Percentiles rank a stretch among this genome's conserved stretches.
These are phyloP conservation scores for Termitomyces sp. DNA, from an alignment of 768 basidiomycete genomes.

Conservation along the genomic window DNA sequence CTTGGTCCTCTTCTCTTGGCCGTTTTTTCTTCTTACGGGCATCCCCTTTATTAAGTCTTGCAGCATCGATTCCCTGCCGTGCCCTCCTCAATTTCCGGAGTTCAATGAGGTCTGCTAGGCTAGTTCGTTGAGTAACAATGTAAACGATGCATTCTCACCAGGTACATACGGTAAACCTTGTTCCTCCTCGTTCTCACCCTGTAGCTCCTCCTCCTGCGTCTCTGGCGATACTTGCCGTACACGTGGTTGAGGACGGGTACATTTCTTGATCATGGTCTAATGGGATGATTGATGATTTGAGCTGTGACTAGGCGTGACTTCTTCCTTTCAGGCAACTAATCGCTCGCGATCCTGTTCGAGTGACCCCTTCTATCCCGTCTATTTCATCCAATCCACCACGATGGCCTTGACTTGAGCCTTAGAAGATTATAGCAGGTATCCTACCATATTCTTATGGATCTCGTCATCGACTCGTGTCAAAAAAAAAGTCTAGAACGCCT, in stretches of 20 bases:
- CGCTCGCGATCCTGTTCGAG: no score
- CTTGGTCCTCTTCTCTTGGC: conserved; percentile 39
- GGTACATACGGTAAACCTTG: conserved; percentile 44
- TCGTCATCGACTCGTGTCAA: not conserved
- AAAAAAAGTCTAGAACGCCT: no score
- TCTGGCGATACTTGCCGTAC: conserved; percentile 45
- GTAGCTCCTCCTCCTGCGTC: conserved; percentile 23
- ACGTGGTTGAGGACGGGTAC: conserved; percentile 57
- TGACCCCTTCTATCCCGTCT: not conserved
- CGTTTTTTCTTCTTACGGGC: conserved; percentile 64
- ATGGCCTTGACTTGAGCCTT: not conserved
- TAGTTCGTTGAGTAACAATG: conserved; percentile 20
- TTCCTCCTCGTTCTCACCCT: conserved; percentile 37
- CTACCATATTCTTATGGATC: not conserved
- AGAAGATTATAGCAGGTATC: not conserved
- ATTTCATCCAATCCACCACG: not conserved
- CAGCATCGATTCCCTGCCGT: conserved; percentile 79
- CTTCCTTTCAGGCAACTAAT: no score
- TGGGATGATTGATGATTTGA: no score
- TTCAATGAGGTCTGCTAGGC: conserved; percentile 80
- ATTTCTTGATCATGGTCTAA: conserved; percentile 62
- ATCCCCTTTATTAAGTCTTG: conserved; percentile 83
- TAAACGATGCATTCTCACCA: not conserved
- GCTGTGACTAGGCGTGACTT: conserved; percentile 14
- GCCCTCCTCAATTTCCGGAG: conserved; percentile 69